A percentile compares a stretch with the other conserved stretches of the same genome.
These are phyloP conservation scores for Eutrema salsugineum DNA, from an alignment of 441 rosid species.

Conservation along the genomic window DNA sequence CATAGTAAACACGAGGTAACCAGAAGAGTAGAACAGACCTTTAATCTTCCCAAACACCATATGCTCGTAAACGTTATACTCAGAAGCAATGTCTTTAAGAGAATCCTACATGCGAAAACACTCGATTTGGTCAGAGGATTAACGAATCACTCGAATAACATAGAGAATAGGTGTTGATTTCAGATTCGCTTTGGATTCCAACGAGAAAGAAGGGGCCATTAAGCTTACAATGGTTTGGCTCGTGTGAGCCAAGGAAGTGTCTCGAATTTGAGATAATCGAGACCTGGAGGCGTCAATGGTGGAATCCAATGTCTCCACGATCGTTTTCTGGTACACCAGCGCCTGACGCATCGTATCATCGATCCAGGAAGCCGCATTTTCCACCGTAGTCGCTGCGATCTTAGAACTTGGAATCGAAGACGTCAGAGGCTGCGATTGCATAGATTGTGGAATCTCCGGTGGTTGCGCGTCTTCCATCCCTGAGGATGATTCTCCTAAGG, in stretches of 20 bases:
- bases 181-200: slow-evolving; percentile 4
- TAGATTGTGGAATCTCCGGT: slow-evolving; percentile 1
- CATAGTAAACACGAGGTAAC: not conserved
- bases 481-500: slow-evolving; percentile 40
- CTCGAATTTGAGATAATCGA: slow-evolving; percentile 59
- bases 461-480: slow-evolving; percentile 24
- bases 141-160: not conserved
- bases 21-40: slow-evolving; percentile 40
- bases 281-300: slow-evolving; percentile 50
- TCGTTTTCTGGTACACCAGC: slow-evolving; percentile 46
- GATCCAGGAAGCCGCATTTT: slow-evolving; percentile 60
- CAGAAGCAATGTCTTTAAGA: slow-evolving; percentile 48
- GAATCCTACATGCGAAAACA: slow-evolving; percentile 42
- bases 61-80: slow-evolving; percentile 55
- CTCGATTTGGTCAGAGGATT: not conserved
- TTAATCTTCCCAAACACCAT: slow-evolving; percentile 56
- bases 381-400: slow-evolving; percentile 42
- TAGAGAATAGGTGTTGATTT: not conserved
- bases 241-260: slow-evolving; percentile 71
- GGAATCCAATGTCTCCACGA: slow-evolving; percentile 44
- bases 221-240: slow-evolving; percentile 60
- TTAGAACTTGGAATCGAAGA: slow-evolving; percentile 7
- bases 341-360: slow-evolving; percentile 62
- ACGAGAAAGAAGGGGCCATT: not conserved
- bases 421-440: not conserved